Evolutionary conservation across 345 rosid genomes (phyloP).

Genomic region (Moricandia arvensis): DNA sequence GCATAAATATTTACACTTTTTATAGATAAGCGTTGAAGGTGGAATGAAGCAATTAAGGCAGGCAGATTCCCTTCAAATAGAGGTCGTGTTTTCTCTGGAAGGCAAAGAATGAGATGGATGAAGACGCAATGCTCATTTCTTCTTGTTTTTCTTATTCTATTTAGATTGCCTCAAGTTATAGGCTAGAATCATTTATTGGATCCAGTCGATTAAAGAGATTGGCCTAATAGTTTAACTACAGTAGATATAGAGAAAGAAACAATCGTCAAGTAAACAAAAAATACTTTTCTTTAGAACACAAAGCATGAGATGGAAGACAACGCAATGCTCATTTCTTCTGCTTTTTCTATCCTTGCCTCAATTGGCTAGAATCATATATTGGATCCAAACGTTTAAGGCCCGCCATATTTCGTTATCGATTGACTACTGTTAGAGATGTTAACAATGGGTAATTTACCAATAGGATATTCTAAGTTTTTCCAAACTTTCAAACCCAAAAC

Average conservation of each 20-base stretch:
- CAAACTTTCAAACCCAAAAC: neutral
- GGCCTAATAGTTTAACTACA: neutral
- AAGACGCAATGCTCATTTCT: slow-evolving; percentile 19
- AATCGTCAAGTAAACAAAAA: neutral
- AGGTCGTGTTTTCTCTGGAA: slow-evolving; percentile 11
- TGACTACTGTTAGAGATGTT: neutral
- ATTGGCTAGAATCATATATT: neutral
- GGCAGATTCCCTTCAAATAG: slow-evolving; percentile 19
- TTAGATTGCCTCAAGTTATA: slow-evolving; percentile 11
- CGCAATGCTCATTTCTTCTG: slow-evolving; percentile 11
- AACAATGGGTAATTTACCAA: neutral
- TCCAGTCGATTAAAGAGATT: neutral
- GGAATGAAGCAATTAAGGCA: slow-evolving; percentile 25
- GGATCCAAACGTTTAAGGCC: too few species aligned
- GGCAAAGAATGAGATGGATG: slow-evolving; percentile 29
- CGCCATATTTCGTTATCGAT: too few species aligned
- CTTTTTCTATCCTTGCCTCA: slow-evolving; percentile 13
- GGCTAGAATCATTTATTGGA: slow-evolving; percentile 12
- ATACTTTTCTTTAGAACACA: neutral
- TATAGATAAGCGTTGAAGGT: slow-evolving; percentile 15
- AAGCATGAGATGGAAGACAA: slow-evolving; percentile 20
- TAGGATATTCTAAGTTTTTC: neutral
- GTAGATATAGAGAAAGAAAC: neutral
- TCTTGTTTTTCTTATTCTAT: slow-evolving; percentile 4
- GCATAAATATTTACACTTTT: neutral